Percentiles rank a stretch among this genome's conserved stretches.
phyloP scores from a whole-genome alignment of 371 early-diverging fungal genomes.

The Syncephalastrum sp. region DNA sequence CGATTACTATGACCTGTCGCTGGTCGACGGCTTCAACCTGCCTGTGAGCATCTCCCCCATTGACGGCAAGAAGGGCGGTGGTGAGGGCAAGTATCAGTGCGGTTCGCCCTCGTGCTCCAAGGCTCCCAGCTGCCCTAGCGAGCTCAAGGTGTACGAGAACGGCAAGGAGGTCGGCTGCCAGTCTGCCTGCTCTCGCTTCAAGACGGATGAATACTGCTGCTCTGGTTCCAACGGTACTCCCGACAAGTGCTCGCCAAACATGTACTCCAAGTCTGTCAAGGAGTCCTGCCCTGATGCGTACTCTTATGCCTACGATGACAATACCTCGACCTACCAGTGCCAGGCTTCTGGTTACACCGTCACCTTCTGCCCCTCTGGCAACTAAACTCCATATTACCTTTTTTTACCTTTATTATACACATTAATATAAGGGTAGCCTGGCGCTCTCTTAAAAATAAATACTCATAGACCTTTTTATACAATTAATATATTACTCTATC shows the following conservation, averaged over 20 bases:
- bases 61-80: slow-evolving; percentile 15
- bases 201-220: slow-evolving; percentile 41
- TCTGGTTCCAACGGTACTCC: slow-evolving; percentile 32
- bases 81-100: slow-evolving; percentile 20
- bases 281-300: slow-evolving; percentile 48
- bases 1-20: slow-evolving; percentile 40
- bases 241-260: slow-evolving; percentile 24
- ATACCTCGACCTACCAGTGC: slow-evolving; percentile 41
- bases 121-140: slow-evolving; percentile 33
- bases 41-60: slow-evolving; percentile 32
- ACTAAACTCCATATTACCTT: no score
- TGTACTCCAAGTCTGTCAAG: slow-evolving; percentile 31
- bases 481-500: no score
- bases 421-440: no score
- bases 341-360: slow-evolving; percentile 36
- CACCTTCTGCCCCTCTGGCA: slow-evolving; percentile 10
- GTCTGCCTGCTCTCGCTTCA: slow-evolving; percentile 38
- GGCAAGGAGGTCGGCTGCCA: slow-evolving; percentile 30
- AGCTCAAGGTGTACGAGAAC: slow-evolving; percentile 21
- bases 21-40: slow-evolving; percentile 42
- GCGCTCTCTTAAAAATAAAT: no score
- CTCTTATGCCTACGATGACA: slow-evolving; percentile 56
- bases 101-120: slow-evolving; percentile 27
- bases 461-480: no score
- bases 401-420: no score